A percentile compares a stretch with the other conserved stretches of the same genome.
Conservation (phyloP, 129 eudicot species). For the Ambrosia artemisiifolia region DNA sequence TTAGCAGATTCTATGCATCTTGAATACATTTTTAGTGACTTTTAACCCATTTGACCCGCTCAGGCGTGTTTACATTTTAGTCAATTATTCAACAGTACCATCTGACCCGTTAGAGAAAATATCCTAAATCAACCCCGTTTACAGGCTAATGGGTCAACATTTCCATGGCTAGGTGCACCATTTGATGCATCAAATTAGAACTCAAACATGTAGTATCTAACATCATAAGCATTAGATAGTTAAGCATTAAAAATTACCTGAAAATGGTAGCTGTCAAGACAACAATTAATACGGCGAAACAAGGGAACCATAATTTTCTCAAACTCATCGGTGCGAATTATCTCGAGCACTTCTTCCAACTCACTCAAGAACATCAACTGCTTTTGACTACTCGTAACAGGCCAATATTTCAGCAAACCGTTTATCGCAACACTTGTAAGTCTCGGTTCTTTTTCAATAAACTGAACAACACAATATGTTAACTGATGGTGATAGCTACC, state of each 20-base stretch:
- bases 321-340: conserved; percentile 54
- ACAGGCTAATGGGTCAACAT: background rate
- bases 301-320: conserved; percentile 64
- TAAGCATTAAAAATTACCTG: conserved; percentile 43
- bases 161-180: background rate
- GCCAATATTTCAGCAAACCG: conserved; percentile 73
- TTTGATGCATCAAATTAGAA: background rate
- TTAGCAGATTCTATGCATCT: background rate
- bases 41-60: conserved; percentile 1
- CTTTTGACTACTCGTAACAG: conserved; percentile 69
- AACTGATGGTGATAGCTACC: conserved; percentile 72
- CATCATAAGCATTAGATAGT: background rate
- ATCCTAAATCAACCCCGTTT: background rate
- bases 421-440: conserved; percentile 51
- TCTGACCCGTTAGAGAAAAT: background rate
- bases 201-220: background rate
- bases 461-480: conserved; percentile 65
- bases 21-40: background rate
- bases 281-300: conserved; percentile 50
- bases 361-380: conserved; percentile 73
- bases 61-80: background rate
- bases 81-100: background rate
- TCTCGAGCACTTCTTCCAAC: conserved; percentile 67
- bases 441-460: conserved; percentile 63
- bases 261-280: conserved; percentile 72